Percentiles rank a stretch among this genome's conserved stretches.
Evolutionary conservation across 495 filamentous ascomycete species (phyloP).

Genomic region (Neurospora discreta): DNA sequence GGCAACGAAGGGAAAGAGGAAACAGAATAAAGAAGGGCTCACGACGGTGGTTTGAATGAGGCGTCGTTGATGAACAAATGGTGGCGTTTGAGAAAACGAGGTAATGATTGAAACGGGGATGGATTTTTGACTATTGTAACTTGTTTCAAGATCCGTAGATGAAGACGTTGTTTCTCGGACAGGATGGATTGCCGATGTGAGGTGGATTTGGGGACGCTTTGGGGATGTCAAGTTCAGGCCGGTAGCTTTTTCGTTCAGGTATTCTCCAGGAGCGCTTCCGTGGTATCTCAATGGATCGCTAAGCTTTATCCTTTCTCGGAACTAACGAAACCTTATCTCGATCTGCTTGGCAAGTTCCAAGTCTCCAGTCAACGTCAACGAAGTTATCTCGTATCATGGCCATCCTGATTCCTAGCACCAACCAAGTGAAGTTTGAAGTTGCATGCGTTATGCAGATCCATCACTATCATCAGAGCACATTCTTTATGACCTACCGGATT

Average conservation of each 20-base stretch:
- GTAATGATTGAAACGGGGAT: not conserved
- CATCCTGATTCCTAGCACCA: not conserved
- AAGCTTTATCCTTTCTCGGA: not conserved
- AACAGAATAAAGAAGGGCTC: not conserved
- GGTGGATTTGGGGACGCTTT: not conserved
- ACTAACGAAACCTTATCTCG: not conserved
- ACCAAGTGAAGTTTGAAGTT: not conserved
- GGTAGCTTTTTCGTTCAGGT: not conserved
- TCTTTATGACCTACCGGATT: not conserved
- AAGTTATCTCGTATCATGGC: not conserved
- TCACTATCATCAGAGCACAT: not conserved
- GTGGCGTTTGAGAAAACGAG: not conserved
- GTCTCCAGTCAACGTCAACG: not conserved
- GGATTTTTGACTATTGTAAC: not conserved
- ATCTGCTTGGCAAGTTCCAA: not conserved
- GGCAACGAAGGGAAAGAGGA: slow-evolving; percentile 1
- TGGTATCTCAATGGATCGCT: not conserved
- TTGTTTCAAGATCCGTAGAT: not conserved
- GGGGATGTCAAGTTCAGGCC: not conserved
- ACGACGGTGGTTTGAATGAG: not conserved
- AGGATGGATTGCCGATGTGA: not conserved
- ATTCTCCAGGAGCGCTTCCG: not conserved
- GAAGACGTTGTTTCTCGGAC: not conserved
- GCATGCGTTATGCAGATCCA: not conserved
- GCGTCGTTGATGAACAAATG: not conserved